phyloP scores from a whole-genome alignment of 2,329 filamentous ascomycete species.

The Arthrinium puccinioides region DNA sequence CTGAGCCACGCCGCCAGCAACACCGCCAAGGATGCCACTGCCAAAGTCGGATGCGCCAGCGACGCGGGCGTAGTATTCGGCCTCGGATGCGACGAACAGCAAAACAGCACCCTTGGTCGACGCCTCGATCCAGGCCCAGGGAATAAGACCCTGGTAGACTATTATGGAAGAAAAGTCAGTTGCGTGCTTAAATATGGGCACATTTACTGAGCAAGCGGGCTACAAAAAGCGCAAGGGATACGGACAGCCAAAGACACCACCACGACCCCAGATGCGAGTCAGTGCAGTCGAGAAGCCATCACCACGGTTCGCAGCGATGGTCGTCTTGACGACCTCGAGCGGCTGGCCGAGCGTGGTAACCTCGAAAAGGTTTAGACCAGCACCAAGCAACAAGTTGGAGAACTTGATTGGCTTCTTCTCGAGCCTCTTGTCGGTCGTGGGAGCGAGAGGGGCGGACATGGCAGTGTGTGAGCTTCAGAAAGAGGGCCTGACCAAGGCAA shows the following conservation, averaged over 20 bases:
- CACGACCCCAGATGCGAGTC: conserved; percentile 83
- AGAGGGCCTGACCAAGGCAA: conserved; percentile 98
- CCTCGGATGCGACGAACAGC: conserved; percentile 97
- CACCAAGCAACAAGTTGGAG: conserved; percentile 93
- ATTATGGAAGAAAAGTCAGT: no score
- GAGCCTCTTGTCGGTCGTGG: conserved; percentile 44
- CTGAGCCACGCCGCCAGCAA: conserved; percentile 91
- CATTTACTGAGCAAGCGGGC: no score
- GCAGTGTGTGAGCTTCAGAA: conserved; percentile 30
- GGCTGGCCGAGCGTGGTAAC: conserved; percentile 61
- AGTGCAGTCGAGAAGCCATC: conserved; percentile 81
- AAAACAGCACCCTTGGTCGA: conserved; percentile 99
- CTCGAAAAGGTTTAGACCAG: conserved; percentile 95
- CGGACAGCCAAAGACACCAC: conserved; percentile 83
- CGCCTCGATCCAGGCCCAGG: conserved; percentile 99
- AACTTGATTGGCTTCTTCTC: conserved; percentile 99
- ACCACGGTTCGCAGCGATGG: conserved; percentile 93
- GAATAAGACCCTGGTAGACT: conserved; percentile 99
- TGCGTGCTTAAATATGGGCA: no score
- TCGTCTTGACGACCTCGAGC: conserved; percentile 98
- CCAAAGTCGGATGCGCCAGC: conserved; percentile 82
- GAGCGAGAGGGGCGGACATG: conserved; percentile 53
- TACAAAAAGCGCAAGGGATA: conserved; percentile 2
- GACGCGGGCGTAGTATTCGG: conserved; percentile 85
- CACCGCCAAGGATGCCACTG: conserved; percentile 82